Conservation (phyloP, 192 early-diverging fungal species). For the Paraglomus occultum region DNA sequence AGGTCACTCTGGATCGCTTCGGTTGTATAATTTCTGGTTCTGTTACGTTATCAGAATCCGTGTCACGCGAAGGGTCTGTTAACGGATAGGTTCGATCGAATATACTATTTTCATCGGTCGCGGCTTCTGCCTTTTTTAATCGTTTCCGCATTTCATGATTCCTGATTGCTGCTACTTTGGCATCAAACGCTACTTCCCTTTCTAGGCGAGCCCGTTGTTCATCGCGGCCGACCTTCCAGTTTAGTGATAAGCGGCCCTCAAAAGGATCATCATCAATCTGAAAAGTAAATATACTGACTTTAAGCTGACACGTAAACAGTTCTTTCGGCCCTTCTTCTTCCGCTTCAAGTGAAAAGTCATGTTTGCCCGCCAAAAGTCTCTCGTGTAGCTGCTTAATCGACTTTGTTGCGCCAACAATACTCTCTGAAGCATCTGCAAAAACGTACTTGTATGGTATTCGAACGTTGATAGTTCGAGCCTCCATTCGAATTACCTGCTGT, state of each 20-base stretch:
- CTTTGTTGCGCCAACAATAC: conserved; percentile 33
- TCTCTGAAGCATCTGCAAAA: conserved; percentile 39
- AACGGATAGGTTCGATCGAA: too few species aligned
- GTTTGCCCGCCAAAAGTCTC: conserved; percentile 19
- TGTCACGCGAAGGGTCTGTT: too few species aligned
- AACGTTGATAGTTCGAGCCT: conserved; percentile 32
- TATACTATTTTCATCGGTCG: background rate
- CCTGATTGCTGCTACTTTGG: conserved; percentile 35
- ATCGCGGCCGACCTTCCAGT: conserved; percentile 36
- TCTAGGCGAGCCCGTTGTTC: conserved; percentile 38
- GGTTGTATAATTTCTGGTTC: too few species aligned
- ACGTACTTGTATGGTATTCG: conserved; percentile 41
- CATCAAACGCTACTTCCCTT: conserved; percentile 39
- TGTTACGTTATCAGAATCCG: too few species aligned
- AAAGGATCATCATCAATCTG: conserved; percentile 48
- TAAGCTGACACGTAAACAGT: conserved; percentile 32
- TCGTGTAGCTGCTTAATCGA: conserved; percentile 30
- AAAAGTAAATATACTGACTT: conserved; percentile 33
- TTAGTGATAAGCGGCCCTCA: conserved; percentile 36
- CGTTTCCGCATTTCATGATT: background rate
- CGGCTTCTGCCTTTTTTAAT: background rate
- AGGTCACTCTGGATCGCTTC: background rate
- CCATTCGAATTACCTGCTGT: conserved; percentile 23
- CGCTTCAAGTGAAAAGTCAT: background rate
- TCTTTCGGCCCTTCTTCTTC: conserved; percentile 28